These are phyloP conservation scores for Lentinula sp. DNA, from an alignment of 768 basidiomycete species.

Conservation along the genomic window DNA sequence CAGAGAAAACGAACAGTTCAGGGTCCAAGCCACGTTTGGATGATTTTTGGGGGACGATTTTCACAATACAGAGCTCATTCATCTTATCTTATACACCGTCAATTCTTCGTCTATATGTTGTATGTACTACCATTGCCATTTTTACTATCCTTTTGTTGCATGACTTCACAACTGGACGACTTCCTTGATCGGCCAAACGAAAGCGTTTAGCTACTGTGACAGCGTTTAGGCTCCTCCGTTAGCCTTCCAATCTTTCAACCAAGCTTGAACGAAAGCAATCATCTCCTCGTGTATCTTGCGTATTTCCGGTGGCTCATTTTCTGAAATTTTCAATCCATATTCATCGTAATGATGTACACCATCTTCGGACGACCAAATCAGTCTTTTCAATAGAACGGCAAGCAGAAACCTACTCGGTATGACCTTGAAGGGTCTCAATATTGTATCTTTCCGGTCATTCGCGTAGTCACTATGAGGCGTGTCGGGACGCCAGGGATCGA, in stretches of 20 bases:
- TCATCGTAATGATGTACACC: slow-evolving; percentile 76
- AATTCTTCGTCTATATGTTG: neutral
- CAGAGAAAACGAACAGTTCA: neutral
- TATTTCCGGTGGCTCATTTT: slow-evolving; percentile 72
- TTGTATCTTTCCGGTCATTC: slow-evolving; percentile 59
- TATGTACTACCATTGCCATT: neutral
- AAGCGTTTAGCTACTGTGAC: too few species aligned
- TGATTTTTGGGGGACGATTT: neutral
- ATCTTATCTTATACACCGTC: neutral
- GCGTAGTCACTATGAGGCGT: slow-evolving; percentile 81
- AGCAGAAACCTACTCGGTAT: slow-evolving; percentile 60
- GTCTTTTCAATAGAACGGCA: neutral
- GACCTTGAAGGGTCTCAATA: slow-evolving; percentile 75
- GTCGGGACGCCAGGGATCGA: slow-evolving; percentile 87
- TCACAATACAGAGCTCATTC: neutral
- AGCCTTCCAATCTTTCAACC: slow-evolving; percentile 45
- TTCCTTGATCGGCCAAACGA: neutral
- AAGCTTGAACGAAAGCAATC: slow-evolving; percentile 70
- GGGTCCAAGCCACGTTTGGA: neutral
- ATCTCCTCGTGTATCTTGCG: slow-evolving; percentile 75
- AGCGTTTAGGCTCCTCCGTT: neutral
- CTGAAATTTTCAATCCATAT: slow-evolving; percentile 59
- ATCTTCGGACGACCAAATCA: slow-evolving; percentile 26
- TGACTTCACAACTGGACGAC: neutral
- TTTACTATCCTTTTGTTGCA: neutral